These are phyloP conservation scores for Bromus sterilis DNA, from an alignment of 176 grass and related monocot genomes.

Conservation along the genomic window DNA sequence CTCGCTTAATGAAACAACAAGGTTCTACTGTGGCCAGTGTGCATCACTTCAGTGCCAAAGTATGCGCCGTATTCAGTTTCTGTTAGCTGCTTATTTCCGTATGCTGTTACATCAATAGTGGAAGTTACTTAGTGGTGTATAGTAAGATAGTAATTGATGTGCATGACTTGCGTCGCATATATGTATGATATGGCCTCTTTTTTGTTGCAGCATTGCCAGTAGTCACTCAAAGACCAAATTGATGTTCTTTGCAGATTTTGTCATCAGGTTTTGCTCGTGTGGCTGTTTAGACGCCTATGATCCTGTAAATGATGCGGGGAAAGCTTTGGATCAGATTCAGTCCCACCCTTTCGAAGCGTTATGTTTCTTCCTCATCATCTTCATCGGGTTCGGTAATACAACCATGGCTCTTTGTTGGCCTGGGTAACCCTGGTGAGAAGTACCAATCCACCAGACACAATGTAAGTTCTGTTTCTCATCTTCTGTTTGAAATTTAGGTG, in stretches of 20 bases:
- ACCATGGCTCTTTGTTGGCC: slow-evolving; percentile 77
- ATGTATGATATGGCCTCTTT: background rate
- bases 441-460: slow-evolving; percentile 71
- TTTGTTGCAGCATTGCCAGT: background rate
- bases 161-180: background rate
- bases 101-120: background rate
- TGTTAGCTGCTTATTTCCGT: background rate
- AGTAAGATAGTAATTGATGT: background rate
- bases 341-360: background rate
- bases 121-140: background rate
- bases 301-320: slow-evolving; percentile 1
- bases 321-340: background rate
- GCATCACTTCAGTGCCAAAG: background rate
- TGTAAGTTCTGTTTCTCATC: slow-evolving; percentile 17
- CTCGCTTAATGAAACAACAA: background rate
- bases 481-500: background rate
- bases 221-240: background rate
- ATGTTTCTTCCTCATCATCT: slow-evolving; percentile 22
- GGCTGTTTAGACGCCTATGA: background rate
- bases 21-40: background rate
- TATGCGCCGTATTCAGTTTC: background rate
- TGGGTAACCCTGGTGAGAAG: slow-evolving; percentile 91
- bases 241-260: background rate
- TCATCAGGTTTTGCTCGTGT: background rate
- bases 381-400: background rate